Base-by-base conservation (phyloP, 2,329 filamentous ascomycete genomes). In the Microcera coccophila region DNA sequence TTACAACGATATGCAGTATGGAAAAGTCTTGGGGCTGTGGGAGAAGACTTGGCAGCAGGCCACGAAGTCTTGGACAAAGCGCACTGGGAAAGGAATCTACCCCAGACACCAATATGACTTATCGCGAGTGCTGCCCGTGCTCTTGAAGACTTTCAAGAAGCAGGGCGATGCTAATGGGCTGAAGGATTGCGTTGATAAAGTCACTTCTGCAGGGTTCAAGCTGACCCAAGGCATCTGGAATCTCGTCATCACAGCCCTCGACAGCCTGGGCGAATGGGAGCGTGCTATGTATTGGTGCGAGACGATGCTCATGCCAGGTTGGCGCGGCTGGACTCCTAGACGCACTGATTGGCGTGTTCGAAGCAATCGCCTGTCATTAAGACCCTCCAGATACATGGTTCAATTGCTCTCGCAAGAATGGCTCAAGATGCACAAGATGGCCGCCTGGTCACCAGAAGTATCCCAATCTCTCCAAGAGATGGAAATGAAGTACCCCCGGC, bases 221-320 rank as follows among this genome's bases (percentile, higher is more conserved):
- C 66, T 96, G 44, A 84, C 88, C 58, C 83, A 79, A 60, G 76
- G 76, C 55, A 90, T 87, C 53, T 95, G 89, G 89, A 93, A 95
- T 61, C 73, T 78, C 38, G 82, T 87, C 50, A 75, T 95, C 42
- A 79, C 85, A 55, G 66, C 75, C 38, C 78, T 96, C 20, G 79
- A 81, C 18, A 69, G 73, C 12, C 72, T 81, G 41, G 74, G 76
- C 35, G 72, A 76, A 35, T 75, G 77, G 55, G 66, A 79, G 36
- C 73, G 84, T 16, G 90, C 90, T 28, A 95, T 93, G 65, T 61
- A 69, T 17, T 67, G 83, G 39, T 91, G 87, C 60, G 91, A 97
- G 68, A 67, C 73, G 19, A 79, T 81, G 47, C 81, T 97, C 42
- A 94, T 95, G 78, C 75, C 78, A 1, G 73, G 78, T 24, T 95